Evolutionary conservation across 106 monocot species (phyloP).

Genomic region (Alisma plantagoaquatica): DNA sequence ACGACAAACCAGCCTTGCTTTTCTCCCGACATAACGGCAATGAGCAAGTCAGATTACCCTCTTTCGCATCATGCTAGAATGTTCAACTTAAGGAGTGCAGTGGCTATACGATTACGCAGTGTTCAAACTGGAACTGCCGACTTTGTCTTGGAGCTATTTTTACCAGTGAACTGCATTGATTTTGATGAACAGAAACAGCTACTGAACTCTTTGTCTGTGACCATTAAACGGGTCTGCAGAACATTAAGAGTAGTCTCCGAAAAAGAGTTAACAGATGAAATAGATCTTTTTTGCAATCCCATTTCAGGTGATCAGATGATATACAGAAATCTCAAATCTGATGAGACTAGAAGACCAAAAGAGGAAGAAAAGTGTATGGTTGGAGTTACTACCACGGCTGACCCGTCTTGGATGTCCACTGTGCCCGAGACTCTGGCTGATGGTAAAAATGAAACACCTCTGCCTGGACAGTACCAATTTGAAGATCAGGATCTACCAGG

Average conservation of each 20-base stretch:
- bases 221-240: constrained; percentile 37
- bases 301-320: constrained; percentile 9
- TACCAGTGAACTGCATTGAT: constrained; percentile 38
- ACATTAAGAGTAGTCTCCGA: constrained; percentile 33
- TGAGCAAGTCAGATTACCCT: constrained; percentile 9
- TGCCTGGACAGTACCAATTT: constrained; percentile 19
- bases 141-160: constrained; percentile 64
- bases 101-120: constrained; percentile 25
- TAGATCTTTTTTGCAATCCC: constrained; percentile 11
- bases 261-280: constrained; percentile 42
- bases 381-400: no score
- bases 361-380: background rate
- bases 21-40: constrained; percentile 4
- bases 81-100: constrained; percentile 3
- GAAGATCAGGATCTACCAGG: constrained; percentile 14
- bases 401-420: no score
- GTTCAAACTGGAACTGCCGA: constrained; percentile 33
- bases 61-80: constrained; percentile 8
- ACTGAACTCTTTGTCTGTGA: constrained; percentile 47
- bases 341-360: background rate
- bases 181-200: constrained; percentile 37
- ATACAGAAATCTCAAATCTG: constrained; percentile 1
- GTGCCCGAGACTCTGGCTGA: no score
- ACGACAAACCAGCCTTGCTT: constrained; percentile 2
- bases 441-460: no score